phyloP scores from a whole-genome alignment of 805 yeast species.

The Wickerhamomyces pijperi region DNA sequence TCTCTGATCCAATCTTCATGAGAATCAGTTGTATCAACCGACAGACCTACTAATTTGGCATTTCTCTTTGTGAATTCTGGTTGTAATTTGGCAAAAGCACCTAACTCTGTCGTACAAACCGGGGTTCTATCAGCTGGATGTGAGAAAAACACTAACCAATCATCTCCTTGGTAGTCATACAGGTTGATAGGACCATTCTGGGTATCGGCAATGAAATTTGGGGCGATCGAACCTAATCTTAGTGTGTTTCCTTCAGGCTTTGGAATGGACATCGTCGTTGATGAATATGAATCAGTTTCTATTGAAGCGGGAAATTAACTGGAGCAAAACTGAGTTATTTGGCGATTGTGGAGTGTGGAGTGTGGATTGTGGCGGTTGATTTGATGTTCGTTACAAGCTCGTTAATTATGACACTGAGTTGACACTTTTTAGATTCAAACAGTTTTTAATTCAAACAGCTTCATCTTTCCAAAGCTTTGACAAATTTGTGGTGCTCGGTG shows the following conservation, averaged over 20 bases:
- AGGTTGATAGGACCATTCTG: slow-evolving; percentile 53
- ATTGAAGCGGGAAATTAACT: too few relatives aligned
- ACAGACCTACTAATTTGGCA: slow-evolving; percentile 57
- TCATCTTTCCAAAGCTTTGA: too few relatives aligned
- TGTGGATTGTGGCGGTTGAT: too few relatives aligned
- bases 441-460: too few relatives aligned
- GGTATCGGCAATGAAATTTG: slow-evolving; percentile 54
- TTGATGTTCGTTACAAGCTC: too few relatives aligned
- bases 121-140: slow-evolving; percentile 78
- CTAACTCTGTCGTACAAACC: slow-evolving; percentile 69
- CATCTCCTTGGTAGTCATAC: slow-evolving; percentile 49
- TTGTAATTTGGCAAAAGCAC: slow-evolving; percentile 62
- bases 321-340: too few relatives aligned
- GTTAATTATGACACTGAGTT: too few relatives aligned
- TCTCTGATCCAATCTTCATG: slow-evolving; percentile 64
- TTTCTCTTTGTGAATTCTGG: slow-evolving; percentile 58
- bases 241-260: slow-evolving; percentile 27
- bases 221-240: slow-evolving; percentile 54
- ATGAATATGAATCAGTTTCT: background rate
- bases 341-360: too few relatives aligned
- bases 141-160: slow-evolving; percentile 60
- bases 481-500: too few relatives aligned
- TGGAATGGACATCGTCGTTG: slow-evolving; percentile 26
- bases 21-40: slow-evolving; percentile 51
- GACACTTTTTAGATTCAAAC: too few relatives aligned